phyloP scores from a whole-genome alignment of 1,139 yeast genomes.

The Yamadazyma oceani region DNA sequence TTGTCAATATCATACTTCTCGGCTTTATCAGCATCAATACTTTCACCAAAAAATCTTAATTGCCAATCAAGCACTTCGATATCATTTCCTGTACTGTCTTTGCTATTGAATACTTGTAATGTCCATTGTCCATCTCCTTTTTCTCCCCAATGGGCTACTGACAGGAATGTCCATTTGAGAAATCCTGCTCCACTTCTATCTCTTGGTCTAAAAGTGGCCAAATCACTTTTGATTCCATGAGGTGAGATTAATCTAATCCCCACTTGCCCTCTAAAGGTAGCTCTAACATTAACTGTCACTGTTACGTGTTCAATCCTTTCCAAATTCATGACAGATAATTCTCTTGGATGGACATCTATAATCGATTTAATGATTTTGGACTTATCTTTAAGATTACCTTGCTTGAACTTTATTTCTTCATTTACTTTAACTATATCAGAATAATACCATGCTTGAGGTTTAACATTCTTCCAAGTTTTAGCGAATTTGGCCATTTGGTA shows the following conservation, averaged over 20 bases:
- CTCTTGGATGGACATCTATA: constrained; percentile 49
- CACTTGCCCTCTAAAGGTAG: constrained; percentile 69
- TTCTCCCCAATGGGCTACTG: constrained; percentile 99
- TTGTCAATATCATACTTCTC: constrained; percentile 40
- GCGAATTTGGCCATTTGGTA: constrained; percentile 73
- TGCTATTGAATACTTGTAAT: constrained; percentile 51
- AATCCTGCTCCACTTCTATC: constrained; percentile 67
- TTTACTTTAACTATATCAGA: constrained; percentile 40
- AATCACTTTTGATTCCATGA: constrained; percentile 64
- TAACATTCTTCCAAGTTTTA: constrained; percentile 74
- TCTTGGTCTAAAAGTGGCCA: constrained; percentile 67
- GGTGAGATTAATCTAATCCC: constrained; percentile 73
- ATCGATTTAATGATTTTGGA: constrained; percentile 35
- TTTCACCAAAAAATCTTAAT: constrained; percentile 79
- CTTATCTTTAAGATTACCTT: constrained; percentile 19
- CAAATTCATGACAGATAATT: constrained; percentile 57
- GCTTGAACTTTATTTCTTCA: constrained; percentile 22
- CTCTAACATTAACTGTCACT: constrained; percentile 68
- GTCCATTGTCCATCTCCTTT: constrained; percentile 81
- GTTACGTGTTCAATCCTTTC: constrained; percentile 84
- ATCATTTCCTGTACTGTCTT: constrained; percentile 21
- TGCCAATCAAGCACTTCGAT: constrained; percentile 71
- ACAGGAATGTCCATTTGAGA: constrained; percentile 86
- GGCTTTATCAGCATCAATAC: constrained; percentile 62
- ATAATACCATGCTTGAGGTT: constrained; percentile 87